Conservation (phyloP, 306 rosid species). For the Medicago arabica region DNA sequence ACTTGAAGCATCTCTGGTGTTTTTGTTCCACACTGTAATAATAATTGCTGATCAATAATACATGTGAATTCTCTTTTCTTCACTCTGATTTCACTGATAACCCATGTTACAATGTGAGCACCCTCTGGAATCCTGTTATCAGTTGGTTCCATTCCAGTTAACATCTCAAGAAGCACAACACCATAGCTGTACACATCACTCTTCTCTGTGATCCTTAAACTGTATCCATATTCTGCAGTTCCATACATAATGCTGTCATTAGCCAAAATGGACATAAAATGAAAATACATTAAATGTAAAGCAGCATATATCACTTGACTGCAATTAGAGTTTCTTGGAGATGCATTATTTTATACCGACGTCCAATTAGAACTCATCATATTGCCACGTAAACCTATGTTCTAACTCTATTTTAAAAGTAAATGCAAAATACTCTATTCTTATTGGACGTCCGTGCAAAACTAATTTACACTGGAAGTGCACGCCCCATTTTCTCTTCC, state of each 20-base stretch:
- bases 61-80: constrained; percentile 60
- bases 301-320: not conserved
- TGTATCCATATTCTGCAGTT: constrained; percentile 94
- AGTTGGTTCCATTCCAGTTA: constrained; percentile 83
- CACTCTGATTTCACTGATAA: constrained; percentile 65
- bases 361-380: not conserved
- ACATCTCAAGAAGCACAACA: constrained; percentile 79
- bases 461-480: too few relatives aligned
- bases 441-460: too few relatives aligned
- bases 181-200: constrained; percentile 97
- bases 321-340: not conserved
- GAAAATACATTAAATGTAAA: too few relatives aligned
- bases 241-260: constrained; percentile 27
- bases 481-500: not conserved
- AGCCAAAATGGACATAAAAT: constrained; percentile 17
- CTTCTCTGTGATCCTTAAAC: constrained; percentile 90
- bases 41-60: constrained; percentile 77
- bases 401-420: too few relatives aligned
- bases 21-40: constrained; percentile 76
- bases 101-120: constrained; percentile 82
- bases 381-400: too few relatives aligned
- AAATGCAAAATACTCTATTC: too few relatives aligned
- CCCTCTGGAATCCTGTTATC: constrained; percentile 76
- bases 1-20: constrained; percentile 94
- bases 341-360: not conserved